Evolutionary conservation across 805 yeast species (phyloP).

Genomic region (Starmerella scarabaei): DNA sequence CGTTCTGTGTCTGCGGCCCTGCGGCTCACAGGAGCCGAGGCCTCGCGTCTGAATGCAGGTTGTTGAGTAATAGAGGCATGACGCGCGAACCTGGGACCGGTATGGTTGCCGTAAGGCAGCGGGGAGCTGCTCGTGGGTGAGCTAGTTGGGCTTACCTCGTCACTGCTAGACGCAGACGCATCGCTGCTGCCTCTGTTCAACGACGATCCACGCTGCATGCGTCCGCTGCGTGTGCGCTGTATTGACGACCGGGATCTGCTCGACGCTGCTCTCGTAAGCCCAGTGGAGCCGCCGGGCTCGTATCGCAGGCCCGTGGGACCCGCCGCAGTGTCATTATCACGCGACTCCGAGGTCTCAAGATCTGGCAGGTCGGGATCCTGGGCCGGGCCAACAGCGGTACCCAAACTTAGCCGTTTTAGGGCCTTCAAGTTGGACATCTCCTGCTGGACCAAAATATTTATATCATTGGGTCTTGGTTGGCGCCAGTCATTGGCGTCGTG

Average conservation of each 20-base stretch:
- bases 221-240: background rate
- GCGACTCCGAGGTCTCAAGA: constrained; percentile 3
- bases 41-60: constrained; percentile 2
- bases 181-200: background rate
- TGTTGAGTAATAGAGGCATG: constrained; percentile 5
- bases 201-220: background rate
- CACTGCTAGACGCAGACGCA: background rate
- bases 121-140: background rate
- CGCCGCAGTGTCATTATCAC: background rate
- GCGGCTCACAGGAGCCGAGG: background rate
- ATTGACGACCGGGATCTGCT: background rate
- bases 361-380: constrained; percentile 32
- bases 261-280: no score
- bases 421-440: constrained; percentile 32
- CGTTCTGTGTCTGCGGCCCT: background rate
- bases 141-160: no score
- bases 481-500: constrained; percentile 3
- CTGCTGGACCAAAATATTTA: constrained; percentile 30
- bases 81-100: constrained; percentile 7
- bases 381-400: constrained; percentile 24
- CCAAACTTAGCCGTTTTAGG: constrained; percentile 31
- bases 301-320: background rate
- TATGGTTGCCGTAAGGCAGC: background rate
- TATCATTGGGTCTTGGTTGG: constrained; percentile 17
- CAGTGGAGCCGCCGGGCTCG: background rate